These are phyloP conservation scores for Pseudozyma flocculosa DNA, from an alignment of 1,284 basidiomycete genomes.

Conservation along the genomic window DNA sequence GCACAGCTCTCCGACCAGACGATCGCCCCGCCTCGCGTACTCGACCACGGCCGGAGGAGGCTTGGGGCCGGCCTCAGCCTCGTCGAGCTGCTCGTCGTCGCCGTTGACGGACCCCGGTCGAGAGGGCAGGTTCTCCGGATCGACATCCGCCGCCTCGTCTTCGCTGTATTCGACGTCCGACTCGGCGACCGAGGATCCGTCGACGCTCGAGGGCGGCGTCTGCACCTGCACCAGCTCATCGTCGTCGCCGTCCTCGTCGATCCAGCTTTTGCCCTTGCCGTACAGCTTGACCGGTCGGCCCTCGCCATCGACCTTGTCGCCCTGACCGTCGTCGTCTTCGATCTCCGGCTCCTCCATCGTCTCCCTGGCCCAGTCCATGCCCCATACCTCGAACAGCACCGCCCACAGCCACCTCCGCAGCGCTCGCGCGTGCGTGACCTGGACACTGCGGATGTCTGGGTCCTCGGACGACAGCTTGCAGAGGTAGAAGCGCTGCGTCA, in stretches of 20 bases:
- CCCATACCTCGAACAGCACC: slow-evolving; percentile 41
- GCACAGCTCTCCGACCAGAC: slow-evolving; percentile 22
- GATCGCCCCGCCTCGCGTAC: slow-evolving; percentile 35
- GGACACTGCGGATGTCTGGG: slow-evolving; percentile 35
- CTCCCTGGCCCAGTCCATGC: slow-evolving; percentile 46
- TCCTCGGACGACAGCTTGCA: slow-evolving; percentile 33
- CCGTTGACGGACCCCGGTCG: slow-evolving; percentile 29
- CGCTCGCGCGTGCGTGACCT: slow-evolving; percentile 25
- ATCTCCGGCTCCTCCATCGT: slow-evolving; percentile 31
- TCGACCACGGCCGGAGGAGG: slow-evolving; percentile 41
- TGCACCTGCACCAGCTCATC: slow-evolving; percentile 46
- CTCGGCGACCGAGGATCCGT: slow-evolving; percentile 14
- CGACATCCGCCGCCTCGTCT: slow-evolving; percentile 7
- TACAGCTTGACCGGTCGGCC: slow-evolving; percentile 1
- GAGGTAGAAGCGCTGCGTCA: slow-evolving; percentile 25
- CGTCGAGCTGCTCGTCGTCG: slow-evolving; percentile 9
- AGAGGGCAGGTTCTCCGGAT: slow-evolving; percentile 21
- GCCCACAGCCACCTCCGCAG: slow-evolving; percentile 32
- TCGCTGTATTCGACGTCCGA: not conserved
- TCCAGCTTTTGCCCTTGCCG: not conserved
- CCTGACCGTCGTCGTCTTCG: slow-evolving; percentile 5
- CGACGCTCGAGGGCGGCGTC: slow-evolving; percentile 34
- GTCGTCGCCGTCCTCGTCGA: slow-evolving; percentile 33
- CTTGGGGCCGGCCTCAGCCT: slow-evolving; percentile 12
- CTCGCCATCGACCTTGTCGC: not conserved